phyloP scores from a whole-genome alignment of 2,329 filamentous ascomycete species.

The Aspergillus novoparasiticus region DNA sequence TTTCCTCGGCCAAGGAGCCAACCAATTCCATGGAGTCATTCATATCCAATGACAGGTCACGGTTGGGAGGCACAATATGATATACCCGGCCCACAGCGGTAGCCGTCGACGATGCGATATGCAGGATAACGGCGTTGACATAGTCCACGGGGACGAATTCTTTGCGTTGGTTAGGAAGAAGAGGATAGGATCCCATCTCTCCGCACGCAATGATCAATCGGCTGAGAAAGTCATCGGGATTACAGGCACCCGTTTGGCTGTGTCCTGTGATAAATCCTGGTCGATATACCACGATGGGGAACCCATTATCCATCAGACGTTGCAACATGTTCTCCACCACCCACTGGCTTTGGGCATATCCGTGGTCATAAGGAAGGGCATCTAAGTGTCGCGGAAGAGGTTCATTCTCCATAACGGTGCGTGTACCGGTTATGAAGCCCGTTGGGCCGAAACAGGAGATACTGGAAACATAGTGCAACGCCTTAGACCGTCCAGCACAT shows the following conservation, averaged over 20 bases:
- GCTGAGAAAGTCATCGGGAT: constrained; percentile 82
- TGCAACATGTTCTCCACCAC: constrained; percentile 67
- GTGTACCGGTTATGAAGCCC: constrained; percentile 22
- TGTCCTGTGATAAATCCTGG: constrained; percentile 81
- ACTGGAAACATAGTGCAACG: constrained; percentile 28
- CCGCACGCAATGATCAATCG: constrained; percentile 78
- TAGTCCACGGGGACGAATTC: constrained; percentile 33
- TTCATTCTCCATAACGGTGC: constrained; percentile 23
- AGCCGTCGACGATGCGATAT: constrained; percentile 18
- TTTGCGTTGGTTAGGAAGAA: constrained; percentile 26
- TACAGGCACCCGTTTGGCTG: constrained; percentile 60
- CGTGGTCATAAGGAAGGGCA: constrained; percentile 61
- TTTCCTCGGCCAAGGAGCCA: not conserved
- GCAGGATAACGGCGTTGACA: constrained; percentile 22
- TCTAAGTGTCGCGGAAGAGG: constrained; percentile 21
- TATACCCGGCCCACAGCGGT: constrained; percentile 21
- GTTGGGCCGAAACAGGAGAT: constrained; percentile 29
- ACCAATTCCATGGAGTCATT: constrained; percentile 6
- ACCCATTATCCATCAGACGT: constrained; percentile 71
- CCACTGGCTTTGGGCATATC: constrained; percentile 88
- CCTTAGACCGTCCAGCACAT: constrained; percentile 36
- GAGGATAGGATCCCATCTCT: constrained; percentile 58
- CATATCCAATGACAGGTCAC: constrained; percentile 18
- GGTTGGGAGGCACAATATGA: constrained; percentile 24
- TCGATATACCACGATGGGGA: constrained; percentile 71